Evolutionary conservation across 441 rosid genomes (phyloP), one percentile per base, ranked within the genome.

Genomic region (Erodium chrysanthum): DNA sequence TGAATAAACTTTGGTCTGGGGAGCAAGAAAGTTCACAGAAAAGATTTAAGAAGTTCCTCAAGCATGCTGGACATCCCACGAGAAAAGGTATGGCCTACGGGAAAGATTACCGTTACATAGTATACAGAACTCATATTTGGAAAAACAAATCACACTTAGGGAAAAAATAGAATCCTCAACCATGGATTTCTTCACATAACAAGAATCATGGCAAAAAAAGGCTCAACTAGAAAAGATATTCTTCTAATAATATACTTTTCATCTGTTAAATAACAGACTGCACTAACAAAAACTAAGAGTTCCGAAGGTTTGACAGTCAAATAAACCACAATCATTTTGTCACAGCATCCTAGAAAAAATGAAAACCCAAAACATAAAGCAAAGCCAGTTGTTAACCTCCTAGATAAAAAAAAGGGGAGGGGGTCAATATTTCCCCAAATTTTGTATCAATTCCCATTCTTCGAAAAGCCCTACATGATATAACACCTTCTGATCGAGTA

Each of bases 11-110:
- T 82, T 87, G 92, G 75, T 87, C 70, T 27, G 90, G 92, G 52
- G 92, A 87, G 78, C 92, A 87, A 0, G 88, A 81, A 42, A 87
- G 87, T 80, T 85, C 90, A 56, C 92, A 87, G 77, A 87, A 87
- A 20, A 87, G 81, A 71, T 87, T 87, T 65, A 87, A 74, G 75
- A 87, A 87, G 76, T 87, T 87, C 79, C 90, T 84, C 76, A 87
- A 75, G 85, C 92, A 87, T 63, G 92, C 88, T 31, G 92, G 92
- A 81, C 92, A 87, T 67, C 92, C 92, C 50, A 85, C 90, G 44
- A 87, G 88, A 70, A 87, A 81, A 69, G 92, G 88, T 64, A 87
- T 79, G 66, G 90, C 92, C 92, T 87, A 78, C 63, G 72, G 77
- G 40, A 78, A 65, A 59, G 4, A 22, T 40, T 27, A 42, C 17